Conservation (phyloP, 805 yeast species). For the Saccharomyces cerevisiae region DNA sequence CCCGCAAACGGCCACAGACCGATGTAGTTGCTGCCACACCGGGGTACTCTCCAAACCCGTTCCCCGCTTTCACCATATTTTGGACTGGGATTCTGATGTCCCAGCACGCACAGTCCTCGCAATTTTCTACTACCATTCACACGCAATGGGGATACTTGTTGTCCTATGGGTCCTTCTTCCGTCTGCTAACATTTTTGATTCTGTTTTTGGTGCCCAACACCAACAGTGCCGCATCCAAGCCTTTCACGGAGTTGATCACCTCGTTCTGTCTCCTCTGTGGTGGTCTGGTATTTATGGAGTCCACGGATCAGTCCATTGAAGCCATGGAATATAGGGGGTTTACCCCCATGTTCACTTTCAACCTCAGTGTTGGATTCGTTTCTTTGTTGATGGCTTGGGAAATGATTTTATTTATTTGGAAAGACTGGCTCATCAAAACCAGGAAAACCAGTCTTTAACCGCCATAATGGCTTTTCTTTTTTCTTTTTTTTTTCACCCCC, state of each 20-base stretch:
- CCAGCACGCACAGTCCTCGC: constrained; percentile 80
- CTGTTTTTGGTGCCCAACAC: constrained; percentile 38
- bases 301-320: constrained; percentile 76
- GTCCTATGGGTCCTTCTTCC: constrained; percentile 71
- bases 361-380: constrained; percentile 71
- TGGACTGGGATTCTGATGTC: constrained; percentile 98
- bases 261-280: constrained; percentile 79
- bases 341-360: constrained; percentile 85
- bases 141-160: constrained; percentile 87
- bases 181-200: constrained; percentile 56
- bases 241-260: constrained; percentile 77
- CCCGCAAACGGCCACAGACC: constrained; percentile 9
- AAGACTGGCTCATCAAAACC: constrained; percentile 36
- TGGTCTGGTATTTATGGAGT: constrained; percentile 86
- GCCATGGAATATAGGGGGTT: constrained; percentile 77
- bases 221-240: constrained; percentile 48
- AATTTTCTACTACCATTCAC: constrained; percentile 70
- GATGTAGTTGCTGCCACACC: constrained; percentile 42
- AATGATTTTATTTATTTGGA: constrained; percentile 59
- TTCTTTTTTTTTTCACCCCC: neutral
- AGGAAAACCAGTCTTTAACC: constrained; percentile 15
- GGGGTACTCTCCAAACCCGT: constrained; percentile 86
- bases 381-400: constrained; percentile 85
- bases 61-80: constrained; percentile 86
- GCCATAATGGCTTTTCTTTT: neutral